Conservation (phyloP, 192 early-diverging fungal genomes). For the Rhizophagus prolifer region DNA sequence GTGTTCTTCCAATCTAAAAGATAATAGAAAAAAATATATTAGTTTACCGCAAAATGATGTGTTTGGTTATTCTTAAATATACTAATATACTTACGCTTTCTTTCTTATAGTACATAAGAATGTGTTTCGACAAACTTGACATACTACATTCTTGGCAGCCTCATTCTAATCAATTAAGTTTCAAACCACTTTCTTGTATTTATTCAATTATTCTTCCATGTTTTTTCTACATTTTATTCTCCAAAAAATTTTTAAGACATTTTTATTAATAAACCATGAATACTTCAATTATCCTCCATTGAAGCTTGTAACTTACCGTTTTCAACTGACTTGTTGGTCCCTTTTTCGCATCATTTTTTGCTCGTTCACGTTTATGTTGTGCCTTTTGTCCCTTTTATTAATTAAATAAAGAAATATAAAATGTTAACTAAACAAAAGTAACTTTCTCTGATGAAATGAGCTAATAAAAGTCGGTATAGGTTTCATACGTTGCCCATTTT, state of each 20-base stretch:
- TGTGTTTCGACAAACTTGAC: constrained; percentile 74
- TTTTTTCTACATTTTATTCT: not conserved
- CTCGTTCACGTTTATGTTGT: constrained; percentile 69
- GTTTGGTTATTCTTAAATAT: not conserved
- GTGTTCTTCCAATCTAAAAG: constrained; percentile 62
- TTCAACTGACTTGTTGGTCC: constrained; percentile 63
- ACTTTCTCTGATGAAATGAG: no score
- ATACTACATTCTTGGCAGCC: constrained; percentile 76
- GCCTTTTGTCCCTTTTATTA: constrained; percentile 59
- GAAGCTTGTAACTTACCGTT: constrained; percentile 39
- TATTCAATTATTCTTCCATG: not conserved
- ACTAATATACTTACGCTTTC: constrained; percentile 65
- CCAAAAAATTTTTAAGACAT: not conserved
- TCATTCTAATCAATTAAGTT: constrained; percentile 58
- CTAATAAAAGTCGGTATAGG: no score
- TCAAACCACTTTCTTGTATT: not conserved
- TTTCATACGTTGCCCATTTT: no score
- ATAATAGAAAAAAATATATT: not conserved
- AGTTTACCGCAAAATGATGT: not conserved
- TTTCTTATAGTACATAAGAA: constrained; percentile 79
- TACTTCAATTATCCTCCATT: not conserved
- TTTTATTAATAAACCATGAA: not conserved
- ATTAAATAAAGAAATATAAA: no score
- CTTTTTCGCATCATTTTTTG: constrained; percentile 48
- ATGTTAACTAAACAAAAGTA: no score